Base-by-base conservation (phyloP, 2,329 filamentous ascomycete genomes). In the Fusarium musae region DNA sequence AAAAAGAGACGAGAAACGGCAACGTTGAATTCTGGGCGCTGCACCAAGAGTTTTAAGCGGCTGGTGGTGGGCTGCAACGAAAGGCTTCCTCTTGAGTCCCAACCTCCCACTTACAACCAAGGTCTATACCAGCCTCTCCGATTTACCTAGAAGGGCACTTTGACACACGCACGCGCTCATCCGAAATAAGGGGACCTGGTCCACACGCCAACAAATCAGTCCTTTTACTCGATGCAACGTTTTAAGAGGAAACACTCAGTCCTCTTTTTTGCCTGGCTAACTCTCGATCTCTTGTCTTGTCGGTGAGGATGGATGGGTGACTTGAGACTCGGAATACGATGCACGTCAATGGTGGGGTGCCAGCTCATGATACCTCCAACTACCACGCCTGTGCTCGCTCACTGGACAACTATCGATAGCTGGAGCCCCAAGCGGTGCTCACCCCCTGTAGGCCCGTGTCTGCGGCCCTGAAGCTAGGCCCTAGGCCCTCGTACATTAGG, bases 61-160 rank as follows among this genome's bases (percentile, higher is more conserved):
- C 72, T 72, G 75, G 73, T 73, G 68, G 72, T 73, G 72, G 72
- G 75, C 63, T 74, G 64, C 68, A 39, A 66, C 54, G 67, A 70
- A 70, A 71, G 64, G 50, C 50, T 72, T 75, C 78, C 66, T 69
- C 67, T 62, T 44, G 63, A 64, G 59, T 77, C 80, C 80, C 80
- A 81, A 79, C 80, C 80, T 82, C 80, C 79, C 71, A 80, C 79
- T 80, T 80, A 79, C 75, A 61, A 43, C 59, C 37, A 78, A 52
- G 32, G 39, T 62, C 40, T 58, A 53, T 26, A 69, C 79, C 79
- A 81, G 68, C 80, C 80, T 79, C 80, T 78, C 63, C 65, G 74
- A 78, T 68, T 72, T 73, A 58, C 62, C 63, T 56, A 54, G 67
- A 70, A 54, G 59, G 69, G 69, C 34, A 57, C 69, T 68, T 71